Conservation (phyloP, 2,329 filamentous ascomycete species). For the Cladosporium sp. region DNA sequence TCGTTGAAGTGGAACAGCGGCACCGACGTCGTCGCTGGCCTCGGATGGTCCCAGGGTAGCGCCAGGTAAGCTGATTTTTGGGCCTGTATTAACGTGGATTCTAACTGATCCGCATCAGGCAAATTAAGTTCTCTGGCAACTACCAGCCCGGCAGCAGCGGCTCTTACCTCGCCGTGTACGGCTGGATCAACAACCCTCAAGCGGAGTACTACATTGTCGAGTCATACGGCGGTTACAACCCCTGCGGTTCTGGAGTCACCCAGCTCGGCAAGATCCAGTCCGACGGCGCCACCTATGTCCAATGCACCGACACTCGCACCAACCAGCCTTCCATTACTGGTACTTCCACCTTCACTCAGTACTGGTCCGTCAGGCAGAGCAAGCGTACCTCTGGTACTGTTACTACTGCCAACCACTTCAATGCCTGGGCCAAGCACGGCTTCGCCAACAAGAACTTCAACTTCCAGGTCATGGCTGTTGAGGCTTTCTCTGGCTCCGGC, state of each 20-base stretch:
- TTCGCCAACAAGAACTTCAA: constrained; percentile 25
- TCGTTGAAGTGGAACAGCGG: constrained; percentile 16
- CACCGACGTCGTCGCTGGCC: constrained; percentile 21
- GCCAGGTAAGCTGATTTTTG: constrained; percentile 14
- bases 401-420: constrained; percentile 19
- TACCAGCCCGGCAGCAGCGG: constrained; percentile 42
- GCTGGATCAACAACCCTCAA: constrained; percentile 48
- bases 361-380: constrained; percentile 37
- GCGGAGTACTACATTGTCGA: constrained; percentile 56
- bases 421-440: constrained; percentile 17
- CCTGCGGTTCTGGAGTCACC: constrained; percentile 16
- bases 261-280: constrained; percentile 32
- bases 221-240: constrained; percentile 44
- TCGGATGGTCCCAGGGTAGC: constrained; percentile 20
- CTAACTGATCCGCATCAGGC: neutral
- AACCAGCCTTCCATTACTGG: constrained; percentile 38
- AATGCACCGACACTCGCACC: constrained; percentile 34
- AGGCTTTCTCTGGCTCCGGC: constrained; percentile 22
- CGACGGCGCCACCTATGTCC: constrained; percentile 36
- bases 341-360: constrained; percentile 40
- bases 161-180: constrained; percentile 52
- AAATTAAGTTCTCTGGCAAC: constrained; percentile 28
- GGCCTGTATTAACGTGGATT: neutral
- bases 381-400: constrained; percentile 28
- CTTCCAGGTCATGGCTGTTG: constrained; percentile 24